Evolutionary conservation across 345 rosid genomes (phyloP).

Genomic region (Dipteronia sinensis): DNA sequence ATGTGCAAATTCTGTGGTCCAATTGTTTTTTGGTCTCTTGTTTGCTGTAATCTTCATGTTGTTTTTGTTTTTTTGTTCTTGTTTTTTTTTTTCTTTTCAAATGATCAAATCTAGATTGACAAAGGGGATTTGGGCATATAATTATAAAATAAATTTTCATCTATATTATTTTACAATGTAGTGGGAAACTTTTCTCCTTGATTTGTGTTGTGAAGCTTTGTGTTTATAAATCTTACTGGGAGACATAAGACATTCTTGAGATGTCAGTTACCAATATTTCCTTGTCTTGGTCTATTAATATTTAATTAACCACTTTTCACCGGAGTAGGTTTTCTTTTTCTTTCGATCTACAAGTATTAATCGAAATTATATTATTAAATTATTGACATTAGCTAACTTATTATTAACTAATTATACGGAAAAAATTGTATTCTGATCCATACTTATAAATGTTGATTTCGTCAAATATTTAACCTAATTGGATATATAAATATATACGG

Average conservation of each 20-base stretch:
- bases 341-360: too few species aligned
- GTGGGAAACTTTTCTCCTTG: conserved; percentile 1
- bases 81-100: too few species aligned
- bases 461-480: too few species aligned
- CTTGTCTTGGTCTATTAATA: conserved; percentile 7
- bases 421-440: too few species aligned
- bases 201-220: conserved; percentile 9
- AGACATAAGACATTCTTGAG: conserved; percentile 24
- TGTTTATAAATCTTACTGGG: conserved; percentile 8
- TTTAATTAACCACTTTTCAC: neutral
- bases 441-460: too few species aligned
- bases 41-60: neutral
- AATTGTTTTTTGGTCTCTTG: neutral
- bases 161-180: neutral
- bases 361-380: too few species aligned
- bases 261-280: conserved; percentile 9
- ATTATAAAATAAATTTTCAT: neutral
- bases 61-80: neutral
- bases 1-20: neutral
- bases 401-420: too few species aligned
- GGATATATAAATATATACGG: too few species aligned
- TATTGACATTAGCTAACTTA: too few species aligned
- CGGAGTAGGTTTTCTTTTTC: too few species aligned
- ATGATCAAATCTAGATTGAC: neutral
- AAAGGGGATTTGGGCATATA: conserved; percentile 18